Percentiles rank a stretch among this genome's conserved stretches.
These are phyloP conservation scores for Kluyveromyces wickerhamii DNA, from an alignment of 805 yeast species.

Conservation along the genomic window DNA sequence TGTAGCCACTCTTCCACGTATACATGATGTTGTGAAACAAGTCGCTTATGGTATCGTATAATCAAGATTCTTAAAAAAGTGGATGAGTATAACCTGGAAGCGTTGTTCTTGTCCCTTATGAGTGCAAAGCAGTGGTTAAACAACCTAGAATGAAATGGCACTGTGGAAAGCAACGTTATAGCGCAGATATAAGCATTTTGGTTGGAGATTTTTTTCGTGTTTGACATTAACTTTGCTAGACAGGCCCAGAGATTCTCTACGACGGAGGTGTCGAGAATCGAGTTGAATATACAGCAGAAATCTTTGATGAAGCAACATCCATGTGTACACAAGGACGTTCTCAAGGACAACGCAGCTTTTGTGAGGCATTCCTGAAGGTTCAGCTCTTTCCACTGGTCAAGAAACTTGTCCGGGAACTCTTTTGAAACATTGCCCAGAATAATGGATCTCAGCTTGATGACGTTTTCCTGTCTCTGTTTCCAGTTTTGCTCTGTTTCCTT, in stretches of 20 bases:
- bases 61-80: conserved; percentile 61
- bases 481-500: conserved; percentile 88
- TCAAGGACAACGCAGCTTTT: conserved; percentile 60
- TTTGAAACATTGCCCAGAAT: conserved; percentile 48
- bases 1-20: conserved; percentile 41
- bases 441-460: conserved; percentile 49
- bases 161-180: conserved; percentile 46
- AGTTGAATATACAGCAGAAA: conserved; percentile 25
- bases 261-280: conserved; percentile 23
- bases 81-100: conserved; percentile 62
- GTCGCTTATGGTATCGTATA: conserved; percentile 38
- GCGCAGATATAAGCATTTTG: conserved; percentile 31
- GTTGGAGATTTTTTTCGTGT: conserved; percentile 33
- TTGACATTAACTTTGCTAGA: conserved; percentile 29
- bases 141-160: conserved; percentile 45
- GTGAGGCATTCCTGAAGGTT: conserved; percentile 51
- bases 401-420: conserved; percentile 33
- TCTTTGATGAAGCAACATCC: conserved; percentile 78
- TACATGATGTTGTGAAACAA: conserved; percentile 29
- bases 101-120: conserved; percentile 59
- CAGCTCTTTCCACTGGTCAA: conserved; percentile 27
- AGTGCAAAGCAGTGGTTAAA: conserved; percentile 43
- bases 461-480: conserved; percentile 58
- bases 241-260: conserved; percentile 30
- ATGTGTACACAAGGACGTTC: conserved; percentile 74